Evolutionary conservation across 2,329 filamentous ascomycete species (phyloP).

Genomic region (Sporothrix schenckii): DNA sequence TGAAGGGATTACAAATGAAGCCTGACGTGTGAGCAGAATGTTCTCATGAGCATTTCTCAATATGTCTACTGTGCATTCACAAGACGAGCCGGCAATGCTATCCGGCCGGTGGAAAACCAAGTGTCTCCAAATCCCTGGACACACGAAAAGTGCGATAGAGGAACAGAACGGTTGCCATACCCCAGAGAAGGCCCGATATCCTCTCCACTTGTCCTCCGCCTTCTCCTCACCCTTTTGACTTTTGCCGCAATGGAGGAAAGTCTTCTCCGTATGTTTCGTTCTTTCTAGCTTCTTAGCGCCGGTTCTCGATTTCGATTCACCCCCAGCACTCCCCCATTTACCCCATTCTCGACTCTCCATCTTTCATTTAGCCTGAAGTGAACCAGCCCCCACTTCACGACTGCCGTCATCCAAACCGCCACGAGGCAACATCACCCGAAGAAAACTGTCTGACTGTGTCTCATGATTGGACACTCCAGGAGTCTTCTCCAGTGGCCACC

Average conservation of each 20-base stretch:
- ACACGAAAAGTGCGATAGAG: too few species aligned
- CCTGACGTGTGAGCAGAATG: too few species aligned
- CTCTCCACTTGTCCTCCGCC: not conserved
- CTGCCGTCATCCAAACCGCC: slow-evolving; percentile 7
- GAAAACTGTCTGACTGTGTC: not conserved
- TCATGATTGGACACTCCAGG: not conserved
- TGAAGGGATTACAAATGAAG: too few species aligned
- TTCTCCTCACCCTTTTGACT: slow-evolving; percentile 9
- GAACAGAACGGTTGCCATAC: not conserved
- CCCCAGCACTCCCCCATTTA: not conserved
- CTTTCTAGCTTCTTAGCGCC: too few species aligned
- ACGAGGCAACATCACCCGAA: slow-evolving; percentile 5
- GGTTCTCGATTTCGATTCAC: too few species aligned
- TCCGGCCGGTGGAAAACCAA: not conserved
- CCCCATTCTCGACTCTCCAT: slow-evolving; percentile 1
- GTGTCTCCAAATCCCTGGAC: not conserved
- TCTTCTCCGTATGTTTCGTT: too few species aligned
- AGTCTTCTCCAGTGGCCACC: not conserved
- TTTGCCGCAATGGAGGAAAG: slow-evolving; percentile 7
- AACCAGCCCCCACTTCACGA: not conserved
- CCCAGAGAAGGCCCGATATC: slow-evolving; percentile 11
- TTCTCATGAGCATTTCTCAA: too few species aligned
- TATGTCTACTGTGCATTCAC: too few species aligned
- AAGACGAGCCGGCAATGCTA: too few species aligned
- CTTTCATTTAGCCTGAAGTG: slow-evolving; percentile 2